Evolutionary conservation across 345 rosid genomes (phyloP), one percentile per base, ranked within the genome.

Genomic region (Citrus sp.): DNA sequence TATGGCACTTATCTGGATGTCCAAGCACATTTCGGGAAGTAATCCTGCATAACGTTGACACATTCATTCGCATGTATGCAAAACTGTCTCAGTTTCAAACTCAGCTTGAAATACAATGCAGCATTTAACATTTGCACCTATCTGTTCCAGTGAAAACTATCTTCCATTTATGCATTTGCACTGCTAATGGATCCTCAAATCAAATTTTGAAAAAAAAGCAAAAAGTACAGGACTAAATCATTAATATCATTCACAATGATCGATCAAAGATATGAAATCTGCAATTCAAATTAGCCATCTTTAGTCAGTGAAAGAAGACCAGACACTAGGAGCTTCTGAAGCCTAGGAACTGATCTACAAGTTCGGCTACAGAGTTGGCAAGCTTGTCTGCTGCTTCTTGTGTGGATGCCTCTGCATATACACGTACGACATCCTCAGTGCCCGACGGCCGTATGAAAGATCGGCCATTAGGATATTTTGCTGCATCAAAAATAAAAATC

Each of bases 381-480:
- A 94, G 89, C 79, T 86, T 81, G 74, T 92, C 97, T 27, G 93
- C 97, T 81, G 81, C 90, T 79, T 88, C 97, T 79, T 96, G 94
- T 2, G 92, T 89, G 13, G 95, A 86, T 51, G 99, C 98, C 83
- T 96, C 99, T 0, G 99, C 95, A 85, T 96, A 96, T 18, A 92
- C 97, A 27, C 95, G 94, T 73, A 94, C 77, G 21, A 94, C 97
- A 82, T 96, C 99, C 86, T 96, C 98, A 7, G 99, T 96, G 56
- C 98, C 97, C 0, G 98, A 96, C 24, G 97, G 98, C 61, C 99
- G 86, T 38, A 96, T 86, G 81, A 96, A 96, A 63, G 88, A 91
- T 75, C 95, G 89, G 12, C 99, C 98, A 49, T 73, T 77, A 35
- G 72, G 68, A 75, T 86, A 83, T 64, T 90, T 96, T 32, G 82